Conservation (phyloP, 148 eudicot species). For the Arctostaphylos glauca region DNA sequence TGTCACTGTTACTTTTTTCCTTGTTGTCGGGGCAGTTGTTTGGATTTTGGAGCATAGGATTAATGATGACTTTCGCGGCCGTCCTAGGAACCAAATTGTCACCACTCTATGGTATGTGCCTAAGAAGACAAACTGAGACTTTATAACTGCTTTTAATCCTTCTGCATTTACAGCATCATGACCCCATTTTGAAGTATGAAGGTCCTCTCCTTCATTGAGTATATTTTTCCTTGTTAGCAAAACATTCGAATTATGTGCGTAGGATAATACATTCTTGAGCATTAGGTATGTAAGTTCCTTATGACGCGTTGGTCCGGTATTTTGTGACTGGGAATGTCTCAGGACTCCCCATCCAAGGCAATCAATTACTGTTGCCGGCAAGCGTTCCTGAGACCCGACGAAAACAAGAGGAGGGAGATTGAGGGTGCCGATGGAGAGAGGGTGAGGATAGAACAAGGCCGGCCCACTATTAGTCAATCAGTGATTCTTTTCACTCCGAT, state of each 20-base stretch:
- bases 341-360: slow-evolving; percentile 24
- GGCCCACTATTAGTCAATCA: not conserved
- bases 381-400: too few species aligned
- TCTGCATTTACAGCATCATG: not conserved
- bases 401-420: too few species aligned
- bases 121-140: not conserved
- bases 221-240: not conserved
- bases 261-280: not conserved
- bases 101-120: slow-evolving; percentile 27
- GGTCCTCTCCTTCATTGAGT: not conserved
- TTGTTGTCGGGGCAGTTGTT: slow-evolving; percentile 47
- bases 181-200: not conserved
- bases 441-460: too few species aligned
- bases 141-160: not conserved
- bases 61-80: slow-evolving; percentile 78
- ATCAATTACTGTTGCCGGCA: not conserved
- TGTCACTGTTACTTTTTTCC: slow-evolving; percentile 39
- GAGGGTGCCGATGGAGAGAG: too few species aligned
- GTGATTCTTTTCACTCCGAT: too few species aligned
- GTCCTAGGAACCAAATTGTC: slow-evolving; percentile 41
- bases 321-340: too few species aligned
- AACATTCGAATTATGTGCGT: not conserved
- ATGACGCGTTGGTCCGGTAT: too few species aligned
- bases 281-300: not conserved
- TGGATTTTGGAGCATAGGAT: slow-evolving; percentile 68